Base-by-base conservation (phyloP, 1,284 basidiomycete species). In the Microbotryomycetes sp. region DNA sequence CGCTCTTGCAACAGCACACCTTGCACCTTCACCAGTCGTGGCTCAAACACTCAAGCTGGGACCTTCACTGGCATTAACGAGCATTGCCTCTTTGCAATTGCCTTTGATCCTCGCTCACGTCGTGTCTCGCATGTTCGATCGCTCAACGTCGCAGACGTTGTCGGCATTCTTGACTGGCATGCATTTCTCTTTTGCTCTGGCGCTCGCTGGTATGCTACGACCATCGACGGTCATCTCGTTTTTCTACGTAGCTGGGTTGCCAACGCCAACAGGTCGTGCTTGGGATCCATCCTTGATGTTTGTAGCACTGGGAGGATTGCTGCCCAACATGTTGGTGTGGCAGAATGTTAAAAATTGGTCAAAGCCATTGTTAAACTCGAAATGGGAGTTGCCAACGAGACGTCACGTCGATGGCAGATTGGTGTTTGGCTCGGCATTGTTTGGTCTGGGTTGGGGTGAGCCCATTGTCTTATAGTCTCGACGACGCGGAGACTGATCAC, bases 251-350 rank as follows among this genome's bases (percentile, higher is more conserved):
- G 9, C 50, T 0, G 28, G 58, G 28, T 47, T 59, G 6, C 53
- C 42, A 12, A 9, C 23, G 7, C 36, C 50, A 19, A 26, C 29
- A 31, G 36, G 36, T 14, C 69, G 70, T 22, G 53, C 57, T 0
- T 80, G 76, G 71, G 80, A 81, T 63, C 79, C 79, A 5, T 77
- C 75, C 0, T 74, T 81, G 6, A 74, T 73, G 5, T 72, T 80
- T 69, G 75, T 81, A 53, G 74, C 80, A 5, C 57, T 79, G 16
- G 76, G 74, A 16, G 80, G 78, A 4, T 75, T 81, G 19, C 19
- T 79, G 1, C 78, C 78, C 5, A 79, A 79, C 59, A 73, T 73
- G 3, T 22, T 78, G 15, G 74, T 75, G 36, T 80, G 72, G 58
- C 29, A 56, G 29, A 2, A 31, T 3, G 49, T 61, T 0, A 65